A percentile compares a stretch with the other conserved stretches of the same genome.
Evolutionary conservation across 768 basidiomycete genomes (phyloP).

Genomic region (Suillus ampliporus): DNA sequence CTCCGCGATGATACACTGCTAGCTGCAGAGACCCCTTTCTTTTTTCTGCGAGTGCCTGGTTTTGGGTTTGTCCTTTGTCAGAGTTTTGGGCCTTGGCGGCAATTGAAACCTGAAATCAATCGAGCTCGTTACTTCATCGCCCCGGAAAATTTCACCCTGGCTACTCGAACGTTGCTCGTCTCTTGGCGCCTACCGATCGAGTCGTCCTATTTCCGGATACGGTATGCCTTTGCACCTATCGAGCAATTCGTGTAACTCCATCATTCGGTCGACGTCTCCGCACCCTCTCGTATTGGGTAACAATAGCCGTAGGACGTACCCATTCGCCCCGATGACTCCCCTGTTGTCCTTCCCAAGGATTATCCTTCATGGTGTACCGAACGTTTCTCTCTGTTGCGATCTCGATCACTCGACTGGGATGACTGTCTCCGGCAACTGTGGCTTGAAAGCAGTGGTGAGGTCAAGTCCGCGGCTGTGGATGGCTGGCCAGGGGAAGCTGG

Average conservation of each 20-base stretch:
- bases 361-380: constrained; percentile 68
- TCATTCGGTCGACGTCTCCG: constrained; percentile 14
- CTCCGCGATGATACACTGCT: too few relatives aligned
- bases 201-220: constrained; percentile 61
- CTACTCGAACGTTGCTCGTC: constrained; percentile 58
- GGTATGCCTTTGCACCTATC: constrained; percentile 37
- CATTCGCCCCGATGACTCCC: constrained; percentile 49
- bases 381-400: constrained; percentile 50
- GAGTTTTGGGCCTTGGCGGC: too few relatives aligned
- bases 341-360: constrained; percentile 49
- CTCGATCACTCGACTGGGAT: constrained; percentile 60
- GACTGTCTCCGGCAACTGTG: constrained; percentile 72
- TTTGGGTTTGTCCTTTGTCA: too few relatives aligned
- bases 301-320: constrained; percentile 39
- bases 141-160: constrained; percentile 46
- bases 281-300: constrained; percentile 36
- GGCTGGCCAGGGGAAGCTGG: not conserved
- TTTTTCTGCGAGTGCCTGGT: too few relatives aligned
- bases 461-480: constrained; percentile 13
- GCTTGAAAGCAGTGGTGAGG: constrained; percentile 56
- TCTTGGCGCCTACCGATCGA: constrained; percentile 54
- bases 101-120: too few relatives aligned
- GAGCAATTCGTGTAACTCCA: constrained; percentile 22
- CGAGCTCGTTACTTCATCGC: too few relatives aligned
- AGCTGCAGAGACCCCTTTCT: too few relatives aligned